Evolutionary conservation across 2,329 filamentous ascomycete species (phyloP), one percentile per base, ranked within the genome.

Genomic region (Colletotrichum orchidophilum): DNA sequence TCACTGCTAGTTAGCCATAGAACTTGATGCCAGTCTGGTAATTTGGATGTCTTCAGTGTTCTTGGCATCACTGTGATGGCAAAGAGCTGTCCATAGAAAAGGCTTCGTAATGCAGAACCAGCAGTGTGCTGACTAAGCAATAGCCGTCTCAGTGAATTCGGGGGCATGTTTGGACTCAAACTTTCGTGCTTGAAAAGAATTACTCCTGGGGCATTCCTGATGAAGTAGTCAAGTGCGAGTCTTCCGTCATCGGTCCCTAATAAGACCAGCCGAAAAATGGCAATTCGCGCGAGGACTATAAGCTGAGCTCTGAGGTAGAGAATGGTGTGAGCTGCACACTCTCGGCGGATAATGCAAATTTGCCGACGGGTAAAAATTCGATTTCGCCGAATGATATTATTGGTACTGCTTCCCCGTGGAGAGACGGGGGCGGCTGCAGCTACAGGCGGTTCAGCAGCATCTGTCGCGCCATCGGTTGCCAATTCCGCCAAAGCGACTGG

Each of bases 351-450:
- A 9, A n/a, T n/a, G 18, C 39, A 46, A 46, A n/a, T 46, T 71
- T 68, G 52, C 69, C 69, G 69, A 39, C 69, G 64, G 69, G 18
- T 46, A 71, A 60, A 63, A 9, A 8, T 27, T 18, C 33, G 39
- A 13, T 55, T 63, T 68, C 8, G 53, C 69, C 64, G 69, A 71
- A 33, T 31, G 8, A 46, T 8, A 55, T 27, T 9, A 21, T 35
- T 35, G 50, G 61, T 49, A 55, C 31, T 63, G 50, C 50, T 55
- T 46, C 21, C 24, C 24, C 35, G 57, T 46, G 35, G 26, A 35
- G 33, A 33, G 42, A 46, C 62, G 50, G 55, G 35, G 53, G 60
- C 53, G 35, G 15, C 60, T 52, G 60, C 49, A 60, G 26, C 52
- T 62, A 46, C 31, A 55, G 49, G 26, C 39, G 57, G n/a, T 50